A percentile compares a stretch with the other conserved stretches of the same genome.
These are phyloP conservation scores for Pyricularia sp. DNA, from an alignment of 2,329 filamentous ascomycete species.

Conservation along the genomic window DNA sequence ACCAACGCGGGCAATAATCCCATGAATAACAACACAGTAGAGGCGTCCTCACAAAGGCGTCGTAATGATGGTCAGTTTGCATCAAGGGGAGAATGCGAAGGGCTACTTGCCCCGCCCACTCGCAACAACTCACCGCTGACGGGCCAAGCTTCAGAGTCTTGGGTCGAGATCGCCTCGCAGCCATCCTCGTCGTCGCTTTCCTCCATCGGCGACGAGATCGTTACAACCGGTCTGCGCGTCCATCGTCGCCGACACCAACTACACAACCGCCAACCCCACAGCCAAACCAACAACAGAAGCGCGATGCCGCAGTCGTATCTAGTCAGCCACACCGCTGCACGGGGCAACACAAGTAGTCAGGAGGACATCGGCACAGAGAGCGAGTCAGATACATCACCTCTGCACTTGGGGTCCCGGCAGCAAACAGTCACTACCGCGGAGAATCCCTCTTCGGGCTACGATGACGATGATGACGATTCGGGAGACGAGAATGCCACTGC, in stretches of 20 bases:
- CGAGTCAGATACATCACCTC: conserved; percentile 64
- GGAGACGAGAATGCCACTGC: conserved; percentile 75
- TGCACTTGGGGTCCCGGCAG: conserved; percentile 9
- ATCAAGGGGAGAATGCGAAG: background rate
- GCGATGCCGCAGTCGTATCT: conserved; percentile 16
- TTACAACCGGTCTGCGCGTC: conserved; percentile 78
- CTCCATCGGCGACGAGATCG: conserved; percentile 77
- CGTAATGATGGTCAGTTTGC: conserved; percentile 23
- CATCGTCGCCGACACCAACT: conserved; percentile 53
- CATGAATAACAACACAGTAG: background rate
- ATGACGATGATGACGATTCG: conserved; percentile 37
- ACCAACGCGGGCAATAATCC: background rate
- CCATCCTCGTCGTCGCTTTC: conserved; percentile 91
- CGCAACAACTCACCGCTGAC: conserved; percentile 13
- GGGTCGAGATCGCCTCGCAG: conserved; percentile 89
- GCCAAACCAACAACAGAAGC: conserved; percentile 1
- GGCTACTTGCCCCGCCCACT: background rate
- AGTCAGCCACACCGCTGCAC: conserved; percentile 27
- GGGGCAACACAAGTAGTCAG: conserved; percentile 61
- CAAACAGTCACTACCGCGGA: conserved; percentile 24
- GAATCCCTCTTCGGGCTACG: conserved; percentile 26
- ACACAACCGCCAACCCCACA: conserved; percentile 20
- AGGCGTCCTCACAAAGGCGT: conserved; percentile 8
- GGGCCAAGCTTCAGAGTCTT: conserved; percentile 60
- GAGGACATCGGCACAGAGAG: conserved; percentile 91